Evolutionary conservation across 495 filamentous ascomycete species (phyloP).

Genomic region (Chaetomium cochliodes): DNA sequence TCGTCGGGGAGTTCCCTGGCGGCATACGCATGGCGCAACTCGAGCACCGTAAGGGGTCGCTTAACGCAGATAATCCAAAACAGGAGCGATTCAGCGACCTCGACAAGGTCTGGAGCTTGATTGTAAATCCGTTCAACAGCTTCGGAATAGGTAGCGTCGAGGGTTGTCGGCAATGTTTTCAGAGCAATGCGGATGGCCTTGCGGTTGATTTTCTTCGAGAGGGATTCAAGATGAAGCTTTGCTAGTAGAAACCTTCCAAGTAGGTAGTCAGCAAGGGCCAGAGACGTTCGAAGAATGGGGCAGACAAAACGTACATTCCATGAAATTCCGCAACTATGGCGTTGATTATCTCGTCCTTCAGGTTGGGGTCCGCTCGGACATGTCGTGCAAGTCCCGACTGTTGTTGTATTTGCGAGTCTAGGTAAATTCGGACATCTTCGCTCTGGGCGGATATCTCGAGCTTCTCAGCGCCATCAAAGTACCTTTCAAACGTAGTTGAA

Average conservation of each 20-base stretch:
- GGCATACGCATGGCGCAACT: constrained; percentile 3
- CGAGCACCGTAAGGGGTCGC: background rate
- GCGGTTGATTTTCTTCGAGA: constrained; percentile 2
- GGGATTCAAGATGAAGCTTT: constrained; percentile 7
- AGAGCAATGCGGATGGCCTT: constrained; percentile 6
- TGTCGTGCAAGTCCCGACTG: background rate
- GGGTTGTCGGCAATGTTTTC: background rate
- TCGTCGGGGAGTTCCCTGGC: background rate
- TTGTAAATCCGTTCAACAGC: background rate
- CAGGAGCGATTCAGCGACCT: background rate
- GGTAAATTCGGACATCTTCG: background rate
- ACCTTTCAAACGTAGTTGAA: background rate
- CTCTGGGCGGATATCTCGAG: constrained; percentile 5
- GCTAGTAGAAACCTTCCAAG: constrained; percentile 3
- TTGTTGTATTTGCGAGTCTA: background rate
- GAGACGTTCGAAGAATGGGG: background rate
- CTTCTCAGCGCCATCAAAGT: background rate
- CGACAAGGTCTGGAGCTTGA: constrained; percentile 11
- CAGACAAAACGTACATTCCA: constrained; percentile 5
- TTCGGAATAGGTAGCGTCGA: constrained; percentile 4
- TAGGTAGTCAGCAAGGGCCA: too few relatives aligned
- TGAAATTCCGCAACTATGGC: background rate
- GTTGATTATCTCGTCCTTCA: constrained; percentile 4
- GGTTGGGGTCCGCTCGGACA: background rate
- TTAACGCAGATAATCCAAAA: constrained; percentile 9